Percentiles rank a stretch among this genome's conserved stretches.
These are phyloP conservation scores for Gymnopilus junonius DNA, from an alignment of 768 basidiomycete genomes.

Conservation along the genomic window DNA sequence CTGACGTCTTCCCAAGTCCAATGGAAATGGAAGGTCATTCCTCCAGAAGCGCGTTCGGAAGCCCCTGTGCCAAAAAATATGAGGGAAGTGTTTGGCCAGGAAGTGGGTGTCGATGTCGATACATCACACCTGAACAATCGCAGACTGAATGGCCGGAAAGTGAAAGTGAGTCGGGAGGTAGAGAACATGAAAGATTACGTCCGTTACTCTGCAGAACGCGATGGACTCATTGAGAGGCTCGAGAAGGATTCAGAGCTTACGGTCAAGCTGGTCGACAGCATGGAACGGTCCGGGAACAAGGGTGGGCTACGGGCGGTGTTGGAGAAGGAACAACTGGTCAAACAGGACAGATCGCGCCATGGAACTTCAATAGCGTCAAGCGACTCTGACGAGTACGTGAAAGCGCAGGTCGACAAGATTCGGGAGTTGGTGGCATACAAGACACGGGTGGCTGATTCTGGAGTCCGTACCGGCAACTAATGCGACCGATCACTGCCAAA, in stretches of 20 bases:
- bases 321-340: not conserved
- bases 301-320: not conserved
- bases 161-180: slow-evolving; percentile 49
- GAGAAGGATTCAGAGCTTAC: not conserved
- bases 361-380: not conserved
- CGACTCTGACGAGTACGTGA: not conserved
- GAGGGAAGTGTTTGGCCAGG: slow-evolving; percentile 44
- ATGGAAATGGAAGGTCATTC: slow-evolving; percentile 22
- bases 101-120: slow-evolving; percentile 55
- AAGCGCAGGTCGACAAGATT: not conserved
- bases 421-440: slow-evolving; percentile 5
- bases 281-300: not conserved
- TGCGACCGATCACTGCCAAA: not conserved
- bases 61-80: slow-evolving; percentile 21
- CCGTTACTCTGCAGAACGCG: not conserved
- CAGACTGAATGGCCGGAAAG: slow-evolving; percentile 48
- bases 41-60: slow-evolving; percentile 10
- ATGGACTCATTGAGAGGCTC: not conserved
- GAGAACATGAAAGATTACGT: slow-evolving; percentile 35
- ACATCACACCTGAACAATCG: slow-evolving; percentile 61
- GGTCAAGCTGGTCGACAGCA: not conserved
- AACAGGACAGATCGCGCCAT: not conserved
- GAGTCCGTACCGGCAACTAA: not conserved
- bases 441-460: not conserved
- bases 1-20: slow-evolving; percentile 13